Base-by-base conservation (phyloP, 1,139 yeast genomes). In the Sugiyamaella novakii region DNA sequence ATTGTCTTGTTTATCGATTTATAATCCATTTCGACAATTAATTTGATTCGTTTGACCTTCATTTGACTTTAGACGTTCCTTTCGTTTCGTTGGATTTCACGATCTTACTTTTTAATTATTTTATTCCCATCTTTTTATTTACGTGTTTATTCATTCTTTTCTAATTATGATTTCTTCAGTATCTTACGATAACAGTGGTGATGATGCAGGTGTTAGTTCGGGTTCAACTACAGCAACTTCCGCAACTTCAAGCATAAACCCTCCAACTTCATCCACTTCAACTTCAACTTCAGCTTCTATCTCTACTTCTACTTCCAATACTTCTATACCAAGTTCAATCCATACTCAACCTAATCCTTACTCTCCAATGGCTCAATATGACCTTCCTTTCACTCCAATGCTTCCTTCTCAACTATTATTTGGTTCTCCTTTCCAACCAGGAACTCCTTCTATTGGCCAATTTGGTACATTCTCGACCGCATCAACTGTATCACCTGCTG, bases 351-450 rank as follows among this genome's bases (percentile, higher is more conserved):
- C n/a, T n/a, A 10, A 14, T 4, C 47, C 56, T 8, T 53, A 46
- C 24, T 50, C 62, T 19, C 64, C 62, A 49, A 62, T 64, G 63
- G 56, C 65, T 24, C 66, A 62, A 45, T 66, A 65, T 57, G 72
- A 68, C 46, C 55, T 68, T 60, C 70, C 64, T 43, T 67, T 59
- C 54, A 63, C 83, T n/a, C 79, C 85, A 14, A 74, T 84, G 74
- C 69, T 85, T 33, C 92, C 92, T 1, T 76, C 87, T 21, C 87
- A 83, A 60, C 68, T 85, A 47, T 69, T 85, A 46, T 70, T 83
- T 55, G 80, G 81, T 17, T 81, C 91, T 0, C 92, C 92, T 0
- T 84, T 79, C 60, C 75, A 79, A 42, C 79, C 77, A 8, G 69
- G 68, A 7, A 65, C 69, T 18, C 70, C 69, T 14, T 62, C 65